Percentiles rank a stretch among this genome's conserved stretches.
These are phyloP conservation scores for Yamadazyma sp. DNA, from an alignment of 1,139 yeast species.

Conservation along the genomic window DNA sequence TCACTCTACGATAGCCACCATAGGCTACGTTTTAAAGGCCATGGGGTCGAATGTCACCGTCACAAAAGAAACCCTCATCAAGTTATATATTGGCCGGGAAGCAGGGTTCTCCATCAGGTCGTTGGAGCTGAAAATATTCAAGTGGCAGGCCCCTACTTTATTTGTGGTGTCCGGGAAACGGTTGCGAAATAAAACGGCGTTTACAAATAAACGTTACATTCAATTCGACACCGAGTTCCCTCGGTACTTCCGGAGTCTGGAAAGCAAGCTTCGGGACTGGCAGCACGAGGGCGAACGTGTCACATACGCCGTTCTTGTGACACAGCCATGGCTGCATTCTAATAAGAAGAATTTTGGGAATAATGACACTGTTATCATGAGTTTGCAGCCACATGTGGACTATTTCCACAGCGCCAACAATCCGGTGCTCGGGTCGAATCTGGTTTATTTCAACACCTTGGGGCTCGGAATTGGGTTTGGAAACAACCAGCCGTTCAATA, in stretches of 20 bases:
- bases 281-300: constrained; percentile 42
- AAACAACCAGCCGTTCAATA: constrained; percentile 56
- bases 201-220: constrained; percentile 48
- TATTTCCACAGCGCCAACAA: constrained; percentile 42
- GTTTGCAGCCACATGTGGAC: constrained; percentile 66
- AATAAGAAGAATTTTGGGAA: constrained; percentile 76
- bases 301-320: constrained; percentile 60
- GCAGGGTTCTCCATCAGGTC: constrained; percentile 88
- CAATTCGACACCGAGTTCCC: constrained; percentile 57
- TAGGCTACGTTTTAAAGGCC: constrained; percentile 32
- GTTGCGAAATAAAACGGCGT: constrained; percentile 38
- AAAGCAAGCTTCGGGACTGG: constrained; percentile 32
- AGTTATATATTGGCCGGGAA: constrained; percentile 69
- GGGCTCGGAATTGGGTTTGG: constrained; percentile 89
- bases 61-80: constrained; percentile 47
- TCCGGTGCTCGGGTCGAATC: constrained; percentile 30
- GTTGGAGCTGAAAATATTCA: constrained; percentile 77
- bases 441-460: constrained; percentile 62
- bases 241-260: constrained; percentile 34
- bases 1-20: constrained; percentile 39
- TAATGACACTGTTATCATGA: constrained; percentile 51
- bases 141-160: constrained; percentile 88
- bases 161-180: constrained; percentile 67
- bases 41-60: constrained; percentile 21
- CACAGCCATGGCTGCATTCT: constrained; percentile 75